These are phyloP conservation scores for Trapa bicornis DNA, from an alignment of 345 rosid species.

Conservation along the genomic window DNA sequence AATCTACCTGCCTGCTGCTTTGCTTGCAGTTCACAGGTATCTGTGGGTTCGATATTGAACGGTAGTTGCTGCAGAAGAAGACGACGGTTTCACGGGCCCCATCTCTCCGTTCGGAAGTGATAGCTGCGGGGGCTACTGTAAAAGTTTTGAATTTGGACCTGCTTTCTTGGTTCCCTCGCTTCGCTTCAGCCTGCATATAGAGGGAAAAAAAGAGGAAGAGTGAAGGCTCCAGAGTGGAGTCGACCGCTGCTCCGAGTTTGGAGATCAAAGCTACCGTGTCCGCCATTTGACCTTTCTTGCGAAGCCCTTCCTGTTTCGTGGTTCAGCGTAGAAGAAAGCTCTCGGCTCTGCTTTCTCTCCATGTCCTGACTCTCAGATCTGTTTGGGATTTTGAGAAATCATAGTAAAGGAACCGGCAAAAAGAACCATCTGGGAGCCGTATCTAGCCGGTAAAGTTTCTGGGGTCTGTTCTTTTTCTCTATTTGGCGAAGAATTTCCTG, in stretches of 20 bases:
- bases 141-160: slow-evolving; percentile 6
- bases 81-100: neutral
- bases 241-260: neutral
- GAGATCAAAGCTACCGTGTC: neutral
- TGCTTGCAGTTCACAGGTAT: neutral
- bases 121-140: neutral
- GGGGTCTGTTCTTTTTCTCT: neutral
- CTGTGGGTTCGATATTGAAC: neutral
- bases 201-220: neutral
- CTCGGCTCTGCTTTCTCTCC: neutral
- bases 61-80: neutral
- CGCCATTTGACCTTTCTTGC: neutral
- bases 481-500: neutral
- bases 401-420: neutral
- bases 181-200: neutral
- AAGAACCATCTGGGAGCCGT: neutral
- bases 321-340: neutral
- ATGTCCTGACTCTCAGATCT: neutral
- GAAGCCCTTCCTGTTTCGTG: neutral
- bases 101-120: neutral
- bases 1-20: neutral
- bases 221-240: too few species aligned
- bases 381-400: neutral
- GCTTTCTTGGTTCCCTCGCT: neutral
- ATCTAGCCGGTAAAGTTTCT: neutral